Evolutionary conservation across 805 yeast genomes (phyloP).

Genomic region (Kockiozyma suomiensis): DNA sequence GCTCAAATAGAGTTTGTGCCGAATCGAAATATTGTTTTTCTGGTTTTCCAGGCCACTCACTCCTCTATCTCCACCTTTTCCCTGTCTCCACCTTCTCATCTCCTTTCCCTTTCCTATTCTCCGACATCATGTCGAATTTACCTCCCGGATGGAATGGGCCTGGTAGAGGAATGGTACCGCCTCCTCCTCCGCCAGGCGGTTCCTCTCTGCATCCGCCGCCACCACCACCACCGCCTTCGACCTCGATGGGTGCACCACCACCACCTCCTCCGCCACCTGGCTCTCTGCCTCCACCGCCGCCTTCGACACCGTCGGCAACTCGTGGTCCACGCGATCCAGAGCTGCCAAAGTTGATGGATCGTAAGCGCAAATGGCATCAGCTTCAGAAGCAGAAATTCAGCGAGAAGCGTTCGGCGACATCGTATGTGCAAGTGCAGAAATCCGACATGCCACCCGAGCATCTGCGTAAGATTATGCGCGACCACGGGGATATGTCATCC

Average conservation of each 20-base stretch:
- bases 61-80: not conserved
- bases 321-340: slow-evolving; percentile 29
- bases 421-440: slow-evolving; percentile 61
- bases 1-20: not conserved
- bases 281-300: slow-evolving; percentile 30
- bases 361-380: slow-evolving; percentile 62
- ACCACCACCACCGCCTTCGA: slow-evolving; percentile 41
- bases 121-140: slow-evolving; percentile 15
- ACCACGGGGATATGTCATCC: slow-evolving; percentile 83
- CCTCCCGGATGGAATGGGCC: slow-evolving; percentile 30
- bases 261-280: slow-evolving; percentile 38
- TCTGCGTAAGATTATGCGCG: slow-evolving; percentile 76
- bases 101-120: not conserved
- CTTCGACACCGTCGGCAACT: slow-evolving; percentile 38
- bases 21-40: not conserved
- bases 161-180: slow-evolving; percentile 16
- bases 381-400: slow-evolving; percentile 62
- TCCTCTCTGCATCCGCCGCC: slow-evolving; percentile 38
- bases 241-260: slow-evolving; percentile 30
- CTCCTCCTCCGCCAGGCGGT: slow-evolving; percentile 22
- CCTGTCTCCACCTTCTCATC: not conserved
- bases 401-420: slow-evolving; percentile 46
- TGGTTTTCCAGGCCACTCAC: not conserved
- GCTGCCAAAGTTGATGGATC: slow-evolving; percentile 45
- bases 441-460: slow-evolving; percentile 94